phyloP scores from a whole-genome alignment of 129 eudicot genomes.

The Lactuca sativa region DNA sequence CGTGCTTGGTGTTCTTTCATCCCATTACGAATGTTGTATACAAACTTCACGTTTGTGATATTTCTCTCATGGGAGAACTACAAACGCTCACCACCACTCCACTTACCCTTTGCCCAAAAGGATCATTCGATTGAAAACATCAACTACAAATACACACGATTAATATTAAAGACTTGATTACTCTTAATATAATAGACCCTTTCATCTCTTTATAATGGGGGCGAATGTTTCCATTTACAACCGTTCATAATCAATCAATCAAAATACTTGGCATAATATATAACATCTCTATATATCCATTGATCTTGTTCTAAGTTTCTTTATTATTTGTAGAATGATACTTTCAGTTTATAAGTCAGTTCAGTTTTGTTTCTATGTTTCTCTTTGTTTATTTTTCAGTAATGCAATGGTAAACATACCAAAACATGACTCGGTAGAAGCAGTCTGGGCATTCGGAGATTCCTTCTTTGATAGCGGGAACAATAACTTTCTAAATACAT shows the following conservation, averaged over 20 bases:
- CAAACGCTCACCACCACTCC: no score
- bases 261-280: neutral
- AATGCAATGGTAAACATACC: constrained; percentile 30
- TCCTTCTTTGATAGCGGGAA: constrained; percentile 63
- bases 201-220: neutral
- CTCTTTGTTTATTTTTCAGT: neutral
- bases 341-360: neutral
- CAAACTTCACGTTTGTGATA: no score
- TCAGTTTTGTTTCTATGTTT: neutral
- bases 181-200: neutral
- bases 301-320: neutral
- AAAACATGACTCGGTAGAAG: constrained; percentile 31
- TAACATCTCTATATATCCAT: neutral
- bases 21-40: no score
- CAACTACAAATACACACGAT: neutral
- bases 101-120: no score
- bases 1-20: no score
- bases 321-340: neutral
- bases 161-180: neutral
- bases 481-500: constrained; percentile 37
- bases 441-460: constrained; percentile 51
- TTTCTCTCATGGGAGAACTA: no score
- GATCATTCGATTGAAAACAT: no score
- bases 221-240: neutral
- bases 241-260: neutral